Evolutionary conservation across 352 stramenopile species (phyloP), one percentile per base, ranked within the genome.

Genomic region (Phytophthora sojae): DNA sequence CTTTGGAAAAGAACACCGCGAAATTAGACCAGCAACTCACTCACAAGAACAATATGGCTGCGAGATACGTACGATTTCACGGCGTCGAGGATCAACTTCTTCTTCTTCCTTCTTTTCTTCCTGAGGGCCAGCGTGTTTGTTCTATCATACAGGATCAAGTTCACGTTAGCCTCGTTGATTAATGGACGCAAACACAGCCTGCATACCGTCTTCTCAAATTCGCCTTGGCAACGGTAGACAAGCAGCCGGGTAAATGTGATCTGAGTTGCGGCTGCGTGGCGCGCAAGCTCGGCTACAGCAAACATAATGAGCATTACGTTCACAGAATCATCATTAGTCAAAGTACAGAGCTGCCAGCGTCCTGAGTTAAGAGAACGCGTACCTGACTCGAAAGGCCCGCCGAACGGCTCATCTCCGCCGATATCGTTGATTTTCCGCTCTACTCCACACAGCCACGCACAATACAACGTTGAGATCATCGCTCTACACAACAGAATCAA

Each of bases 151-250:
- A 61, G n/a, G 11, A 51, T 14, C 25, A 26, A 55, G 12, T 21
- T 23, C 25, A 25, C 4, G 23, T 39, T 23, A 50, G 42, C n/a
- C 8, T 11, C 14, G 14, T 6, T 14, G 7, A 29, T 0, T 52
- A 32, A 47, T 19, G 8, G 17, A 32, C 17, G 19, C 17, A 57
- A 52, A 3, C 14, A 57, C n/a, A 52, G 12, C 23, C 37, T 49
- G 14, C 49, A 26, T 76, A 90, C 85, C 63, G 76, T 82, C 73
- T 91, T 94, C 50, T 96, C 88, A 57, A 96, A 96, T 67, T 95
- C 88, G 39, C 77, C 47, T 64, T 96, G 90, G 72, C 88, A 96
- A 14, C 85, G 81, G 8, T 80, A 87, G 9, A 96, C 84, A 8
- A 96, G 75, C 26, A 96, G 73, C 6, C 82, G 75, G 61, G 90